Conservation (phyloP, 176 grass and related monocot species). For the Pontederia crassipes region DNA sequence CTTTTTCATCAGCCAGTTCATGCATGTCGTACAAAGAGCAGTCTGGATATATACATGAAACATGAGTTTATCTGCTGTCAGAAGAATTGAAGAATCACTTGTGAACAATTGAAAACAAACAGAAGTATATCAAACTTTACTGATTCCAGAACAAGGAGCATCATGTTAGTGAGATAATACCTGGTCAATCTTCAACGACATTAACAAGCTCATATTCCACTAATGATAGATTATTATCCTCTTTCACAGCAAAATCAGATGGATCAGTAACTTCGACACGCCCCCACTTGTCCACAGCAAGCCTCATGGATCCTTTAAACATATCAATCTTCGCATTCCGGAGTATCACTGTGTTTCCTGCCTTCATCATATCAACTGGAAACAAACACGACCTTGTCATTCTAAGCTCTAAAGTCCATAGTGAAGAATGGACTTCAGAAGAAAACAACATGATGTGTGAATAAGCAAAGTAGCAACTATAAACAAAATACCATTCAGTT, state of each 20-base stretch:
- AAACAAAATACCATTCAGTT: too few species aligned
- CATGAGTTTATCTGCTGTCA: too few species aligned
- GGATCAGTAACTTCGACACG: conserved; percentile 64
- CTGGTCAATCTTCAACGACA: conserved; percentile 43
- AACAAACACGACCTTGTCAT: background rate
- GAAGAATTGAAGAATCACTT: too few species aligned
- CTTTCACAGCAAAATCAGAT: conserved; percentile 57
- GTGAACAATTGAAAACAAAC: too few species aligned
- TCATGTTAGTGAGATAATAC: too few species aligned
- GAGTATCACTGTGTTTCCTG: conserved; percentile 54
- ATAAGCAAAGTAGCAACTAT: too few species aligned
- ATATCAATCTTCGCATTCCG: conserved; percentile 92
- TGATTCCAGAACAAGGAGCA: too few species aligned
- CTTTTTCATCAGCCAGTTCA: too few species aligned
- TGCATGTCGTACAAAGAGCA: too few species aligned
- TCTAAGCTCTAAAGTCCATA: background rate
- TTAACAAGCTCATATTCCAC: conserved; percentile 91
- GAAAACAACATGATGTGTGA: background rate
- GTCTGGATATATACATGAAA: too few species aligned
- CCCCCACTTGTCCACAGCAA: conserved; percentile 87
- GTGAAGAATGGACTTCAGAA: too few species aligned
- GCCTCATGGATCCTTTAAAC: conserved; percentile 92
- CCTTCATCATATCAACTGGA: conserved; percentile 73
- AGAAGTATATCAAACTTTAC: too few species aligned
- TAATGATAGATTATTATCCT: conserved; percentile 82